Evolutionary conservation across 768 basidiomycete species (phyloP).

Genomic region (Xerocomellus dryophilus): DNA sequence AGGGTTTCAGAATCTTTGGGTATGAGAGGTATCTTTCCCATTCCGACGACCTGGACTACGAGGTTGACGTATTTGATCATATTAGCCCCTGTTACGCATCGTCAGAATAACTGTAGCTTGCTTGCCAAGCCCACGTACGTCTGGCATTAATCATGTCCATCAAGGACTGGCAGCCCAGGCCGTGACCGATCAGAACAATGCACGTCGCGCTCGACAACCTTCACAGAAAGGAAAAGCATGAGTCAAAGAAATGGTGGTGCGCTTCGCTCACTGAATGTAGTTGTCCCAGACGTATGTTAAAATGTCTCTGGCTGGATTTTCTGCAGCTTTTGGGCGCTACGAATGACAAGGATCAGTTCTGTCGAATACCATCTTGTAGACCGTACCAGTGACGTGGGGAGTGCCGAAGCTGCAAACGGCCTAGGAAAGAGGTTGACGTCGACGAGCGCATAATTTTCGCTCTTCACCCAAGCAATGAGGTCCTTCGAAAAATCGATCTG

Average conservation of each 20-base stretch:
- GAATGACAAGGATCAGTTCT: not conserved
- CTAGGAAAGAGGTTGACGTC: conserved; percentile 85
- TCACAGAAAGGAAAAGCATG: not conserved
- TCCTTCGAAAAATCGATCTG: conserved; percentile 85
- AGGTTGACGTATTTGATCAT: conserved; percentile 64
- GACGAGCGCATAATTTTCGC: conserved; percentile 65
- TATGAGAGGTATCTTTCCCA: conserved; percentile 49
- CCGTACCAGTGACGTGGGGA: conserved; percentile 33
- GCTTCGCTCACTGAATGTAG: conserved; percentile 74
- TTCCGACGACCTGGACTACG: conserved; percentile 77
- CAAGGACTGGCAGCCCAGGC: conserved; percentile 73
- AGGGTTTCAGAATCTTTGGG: conserved; percentile 57
- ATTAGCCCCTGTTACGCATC: conserved; percentile 38
- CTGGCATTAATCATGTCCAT: conserved; percentile 71
- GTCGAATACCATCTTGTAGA: not conserved
- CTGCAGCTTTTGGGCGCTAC: conserved; percentile 41
- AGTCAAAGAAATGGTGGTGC: not conserved
- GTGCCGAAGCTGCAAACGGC: conserved; percentile 37
- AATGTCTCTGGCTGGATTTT: conserved; percentile 53
- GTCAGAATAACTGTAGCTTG: not conserved
- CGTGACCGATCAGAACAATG: conserved; percentile 84
- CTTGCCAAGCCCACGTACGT: conserved; percentile 43
- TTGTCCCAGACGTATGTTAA: conserved; percentile 94
- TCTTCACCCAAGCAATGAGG: conserved; percentile 73
- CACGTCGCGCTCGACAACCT: conserved; percentile 72